phyloP scores from a whole-genome alignment of 179 eudicot species.

The Sideroxylon spinosum region DNA sequence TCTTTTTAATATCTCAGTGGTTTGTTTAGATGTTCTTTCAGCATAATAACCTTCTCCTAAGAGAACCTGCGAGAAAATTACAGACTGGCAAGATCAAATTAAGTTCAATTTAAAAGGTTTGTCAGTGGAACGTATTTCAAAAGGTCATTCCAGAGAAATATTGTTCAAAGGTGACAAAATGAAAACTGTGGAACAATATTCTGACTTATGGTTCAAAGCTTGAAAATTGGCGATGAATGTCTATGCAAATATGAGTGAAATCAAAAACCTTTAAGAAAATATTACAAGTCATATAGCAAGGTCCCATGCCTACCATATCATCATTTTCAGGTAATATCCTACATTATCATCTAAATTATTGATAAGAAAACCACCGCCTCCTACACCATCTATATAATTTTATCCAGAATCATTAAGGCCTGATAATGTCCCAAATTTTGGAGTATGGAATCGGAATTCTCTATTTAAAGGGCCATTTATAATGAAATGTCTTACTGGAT shows the following conservation, averaged over 20 bases:
- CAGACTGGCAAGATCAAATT: neutral
- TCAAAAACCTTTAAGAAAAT: neutral
- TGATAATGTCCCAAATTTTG: neutral
- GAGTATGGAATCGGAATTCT: no score
- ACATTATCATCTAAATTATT: neutral
- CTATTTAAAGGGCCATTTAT: neutral
- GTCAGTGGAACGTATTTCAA: neutral
- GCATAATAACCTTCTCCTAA: slow-evolving; percentile 89
- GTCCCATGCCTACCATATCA: neutral
- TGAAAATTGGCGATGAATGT: neutral
- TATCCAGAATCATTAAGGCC: neutral
- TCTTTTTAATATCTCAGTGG: slow-evolving; percentile 76
- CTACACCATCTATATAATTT: neutral
- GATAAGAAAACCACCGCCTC: neutral
- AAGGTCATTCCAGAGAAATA: neutral
- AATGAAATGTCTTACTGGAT: neutral
- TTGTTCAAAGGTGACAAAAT: no score
- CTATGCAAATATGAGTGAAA: neutral
- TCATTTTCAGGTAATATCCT: neutral
- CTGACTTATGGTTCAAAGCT: neutral
- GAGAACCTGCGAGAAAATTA: slow-evolving; percentile 51
- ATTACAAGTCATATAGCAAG: neutral
- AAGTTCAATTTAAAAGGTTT: neutral
- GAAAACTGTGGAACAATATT: neutral
- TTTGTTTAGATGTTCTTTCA: slow-evolving; percentile 88